Evolutionary conservation across 495 filamentous ascomycete species (phyloP).

Genomic region (Patellaria atrata): DNA sequence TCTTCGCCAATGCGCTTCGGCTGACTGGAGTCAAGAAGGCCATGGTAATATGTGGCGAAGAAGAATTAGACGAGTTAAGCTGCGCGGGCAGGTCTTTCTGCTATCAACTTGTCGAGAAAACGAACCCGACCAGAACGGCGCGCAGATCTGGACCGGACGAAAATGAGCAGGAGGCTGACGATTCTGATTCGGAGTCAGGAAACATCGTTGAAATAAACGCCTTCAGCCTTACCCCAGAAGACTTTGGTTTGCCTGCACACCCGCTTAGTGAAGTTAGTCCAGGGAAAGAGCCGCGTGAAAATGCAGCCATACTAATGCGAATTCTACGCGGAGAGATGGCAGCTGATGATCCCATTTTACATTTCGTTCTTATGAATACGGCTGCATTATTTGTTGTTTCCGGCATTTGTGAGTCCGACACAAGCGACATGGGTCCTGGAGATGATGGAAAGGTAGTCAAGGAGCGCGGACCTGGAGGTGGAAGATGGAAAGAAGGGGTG

Average conservation of each 20-base stretch:
- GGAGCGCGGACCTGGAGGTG: conserved; percentile 68
- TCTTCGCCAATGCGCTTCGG: conserved; percentile 73
- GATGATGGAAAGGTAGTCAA: conserved; percentile 58
- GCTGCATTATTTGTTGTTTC: conserved; percentile 72
- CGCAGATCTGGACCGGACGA: conserved; percentile 8
- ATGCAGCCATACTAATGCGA: conserved; percentile 64
- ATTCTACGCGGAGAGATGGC: conserved; percentile 60
- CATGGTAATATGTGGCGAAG: conserved; percentile 82
- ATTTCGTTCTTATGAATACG: conserved; percentile 89
- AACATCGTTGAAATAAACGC: conserved; percentile 45
- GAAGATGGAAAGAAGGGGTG: conserved; percentile 86
- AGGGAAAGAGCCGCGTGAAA: conserved; percentile 74
- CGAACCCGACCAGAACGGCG: no score
- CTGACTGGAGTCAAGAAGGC: conserved; percentile 68
- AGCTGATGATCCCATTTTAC: conserved; percentile 66
- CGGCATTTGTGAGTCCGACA: conserved; percentile 74
- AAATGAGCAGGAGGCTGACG: conserved; percentile 27
- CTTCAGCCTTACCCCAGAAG: conserved; percentile 59
- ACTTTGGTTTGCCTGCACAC: conserved; percentile 73
- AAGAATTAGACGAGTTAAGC: conserved; percentile 90
- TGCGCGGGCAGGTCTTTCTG: conserved; percentile 77
- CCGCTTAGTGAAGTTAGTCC: conserved; percentile 62
- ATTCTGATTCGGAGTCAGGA: conserved; percentile 30
- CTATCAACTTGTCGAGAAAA: conserved; percentile 57
- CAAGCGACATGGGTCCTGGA: conserved; percentile 59